Conservation (phyloP, 2,329 filamentous ascomycete species). For the Raffaelea arxii region DNA sequence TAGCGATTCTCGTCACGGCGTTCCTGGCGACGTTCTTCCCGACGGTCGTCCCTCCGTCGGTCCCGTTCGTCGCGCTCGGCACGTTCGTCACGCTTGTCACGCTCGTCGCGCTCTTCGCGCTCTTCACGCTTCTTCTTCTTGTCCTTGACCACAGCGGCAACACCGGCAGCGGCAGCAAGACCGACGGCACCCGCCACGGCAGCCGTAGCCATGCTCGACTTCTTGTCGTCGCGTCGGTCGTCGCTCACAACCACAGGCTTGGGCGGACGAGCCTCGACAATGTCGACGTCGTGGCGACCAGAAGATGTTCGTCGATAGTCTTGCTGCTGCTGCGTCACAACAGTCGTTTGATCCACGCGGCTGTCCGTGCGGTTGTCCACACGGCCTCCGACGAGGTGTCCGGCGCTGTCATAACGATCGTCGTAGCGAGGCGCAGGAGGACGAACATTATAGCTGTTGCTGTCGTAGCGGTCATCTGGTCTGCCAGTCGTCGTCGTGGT, state of each 20-base stretch:
- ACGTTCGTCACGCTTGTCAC: slow-evolving; percentile 17
- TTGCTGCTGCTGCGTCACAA: background rate
- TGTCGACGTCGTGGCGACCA: too few relatives aligned
- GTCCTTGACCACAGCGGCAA: background rate
- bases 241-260: too few relatives aligned
- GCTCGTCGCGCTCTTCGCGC: background rate
- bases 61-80: too few relatives aligned
- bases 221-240: background rate
- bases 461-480: background rate
- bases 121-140: background rate
- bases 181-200: background rate
- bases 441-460: background rate
- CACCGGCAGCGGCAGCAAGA: background rate
- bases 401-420: background rate
- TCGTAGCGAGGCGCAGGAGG: background rate
- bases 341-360: background rate
- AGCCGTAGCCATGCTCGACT: background rate
- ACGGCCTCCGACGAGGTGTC: background rate
- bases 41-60: too few relatives aligned
- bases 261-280: too few relatives aligned
- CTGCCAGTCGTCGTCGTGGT: background rate
- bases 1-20: too few relatives aligned
- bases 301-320: too few relatives aligned
- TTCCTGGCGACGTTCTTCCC: too few relatives aligned
- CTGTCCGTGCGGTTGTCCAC: background rate